A percentile compares a stretch with the other conserved stretches of the same genome.
Evolutionary conservation across 306 rosid genomes (phyloP).

Genomic region (Vigna hirtella): DNA sequence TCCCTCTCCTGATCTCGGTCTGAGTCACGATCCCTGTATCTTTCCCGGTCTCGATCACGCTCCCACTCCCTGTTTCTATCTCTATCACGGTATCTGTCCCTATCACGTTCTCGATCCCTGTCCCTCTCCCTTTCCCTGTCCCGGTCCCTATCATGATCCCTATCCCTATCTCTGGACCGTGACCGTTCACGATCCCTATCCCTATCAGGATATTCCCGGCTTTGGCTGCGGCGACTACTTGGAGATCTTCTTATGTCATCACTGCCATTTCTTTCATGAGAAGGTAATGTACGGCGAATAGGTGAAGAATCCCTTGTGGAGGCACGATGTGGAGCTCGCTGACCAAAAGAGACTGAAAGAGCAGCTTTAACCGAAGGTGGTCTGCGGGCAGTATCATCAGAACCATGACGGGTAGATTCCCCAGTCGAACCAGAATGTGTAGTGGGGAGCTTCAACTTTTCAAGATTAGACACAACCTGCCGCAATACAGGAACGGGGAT

Average conservation of each 20-base stretch:
- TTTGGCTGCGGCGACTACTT: conserved; percentile 66
- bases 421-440: conserved; percentile 86
- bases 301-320: conserved; percentile 98
- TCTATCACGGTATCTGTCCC: conserved; percentile 55
- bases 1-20: conserved; percentile 53
- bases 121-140: conserved; percentile 56
- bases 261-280: conserved; percentile 61
- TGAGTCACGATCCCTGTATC: conserved; percentile 51
- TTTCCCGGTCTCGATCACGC: conserved; percentile 52
- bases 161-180: conserved; percentile 54
- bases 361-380: conserved; percentile 99
- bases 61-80: conserved; percentile 52
- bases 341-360: conserved; percentile 98
- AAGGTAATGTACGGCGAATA: conserved; percentile 75
- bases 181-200: conserved; percentile 49
- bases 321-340: conserved; percentile 98
- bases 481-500: conserved; percentile 97
- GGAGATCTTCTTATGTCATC: conserved; percentile 70
- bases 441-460: conserved; percentile 83
- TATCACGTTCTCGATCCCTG: conserved; percentile 48
- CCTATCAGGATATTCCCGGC: conserved; percentile 80
- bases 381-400: conserved; percentile 97
- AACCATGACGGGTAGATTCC: conserved; percentile 85
- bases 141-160: conserved; percentile 51
- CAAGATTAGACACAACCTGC: conserved; percentile 81